Evolutionary conservation across 495 filamentous ascomycete species (phyloP), one percentile per base, ranked within the genome.

Genomic region (Delitschia confertaspora): DNA sequence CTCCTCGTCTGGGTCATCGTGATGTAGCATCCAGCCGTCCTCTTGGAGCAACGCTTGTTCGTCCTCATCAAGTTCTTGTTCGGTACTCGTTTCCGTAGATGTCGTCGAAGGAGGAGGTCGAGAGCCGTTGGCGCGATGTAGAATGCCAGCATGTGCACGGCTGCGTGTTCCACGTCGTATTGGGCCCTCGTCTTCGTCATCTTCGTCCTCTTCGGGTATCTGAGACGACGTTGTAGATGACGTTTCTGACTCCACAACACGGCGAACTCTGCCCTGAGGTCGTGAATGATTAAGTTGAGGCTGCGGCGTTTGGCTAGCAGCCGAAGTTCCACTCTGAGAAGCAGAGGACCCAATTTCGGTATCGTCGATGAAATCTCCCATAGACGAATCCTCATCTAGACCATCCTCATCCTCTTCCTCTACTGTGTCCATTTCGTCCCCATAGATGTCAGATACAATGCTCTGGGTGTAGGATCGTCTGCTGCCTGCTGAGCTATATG

Each of bases 341-440:
- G 18, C 16, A 4, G 42, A 32, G 6, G 26, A 18, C 18, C 13
- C 38, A 10, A 16, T 24, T 10, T 38, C 49, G 1, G 45, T 51
- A 37, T 62, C 51, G 10, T 53, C 58, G 25, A 66, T 49, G 47
- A 64, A 64, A 24, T 49, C 59, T 27, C 52, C 50, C 53, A 63
- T 46, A 10, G 59, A 60, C 9, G 57, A 55, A 34, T 60, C 57
- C 32, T 51, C 54, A 16, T 58, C 57, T 0, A 48, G 13, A 25
- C 56, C 60, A 9, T 63, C 60, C 14, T 62, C 63, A 18, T 64
- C 60, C 19, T 63, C 62, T 33, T 63, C 60, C 14, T 54, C 55
- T 22, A 55, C 45, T 4, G 46, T 60, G 41, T 49, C 47, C 49
- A 57, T 55, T 22, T 55, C 51, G 14, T 61, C 59, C 3, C 42